These are phyloP conservation scores for Ceratocystiopsis sp. DNA, from an alignment of 2,329 filamentous ascomycete species.

Conservation along the genomic window DNA sequence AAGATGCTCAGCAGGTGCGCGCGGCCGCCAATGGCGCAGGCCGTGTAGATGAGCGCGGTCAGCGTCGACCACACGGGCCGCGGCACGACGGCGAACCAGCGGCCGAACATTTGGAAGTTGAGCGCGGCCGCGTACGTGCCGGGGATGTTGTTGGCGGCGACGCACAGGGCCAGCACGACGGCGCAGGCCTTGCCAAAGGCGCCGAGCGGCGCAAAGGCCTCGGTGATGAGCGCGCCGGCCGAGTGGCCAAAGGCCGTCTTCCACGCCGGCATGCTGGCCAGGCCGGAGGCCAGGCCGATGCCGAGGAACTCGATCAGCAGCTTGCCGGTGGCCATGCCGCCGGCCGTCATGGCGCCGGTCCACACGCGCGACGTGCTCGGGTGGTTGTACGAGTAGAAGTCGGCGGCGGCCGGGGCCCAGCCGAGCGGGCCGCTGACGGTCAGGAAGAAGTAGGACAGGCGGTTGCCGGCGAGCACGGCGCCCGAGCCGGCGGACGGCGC, in stretches of 20 bases:
- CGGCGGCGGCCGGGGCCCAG: slow-evolving; percentile 44
- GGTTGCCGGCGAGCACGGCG: slow-evolving; percentile 34
- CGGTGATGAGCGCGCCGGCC: slow-evolving; percentile 47
- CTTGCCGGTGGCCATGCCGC: slow-evolving; percentile 39
- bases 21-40: slow-evolving; percentile 46
- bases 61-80: slow-evolving; percentile 48
- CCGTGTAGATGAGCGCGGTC: slow-evolving; percentile 43
- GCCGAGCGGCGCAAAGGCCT: slow-evolving; percentile 40
- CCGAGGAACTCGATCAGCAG: slow-evolving; percentile 44
- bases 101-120: slow-evolving; percentile 50
- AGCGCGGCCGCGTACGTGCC: slow-evolving; percentile 48
- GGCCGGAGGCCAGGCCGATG: slow-evolving; percentile 43
- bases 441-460: slow-evolving; percentile 53
- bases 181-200: slow-evolving; percentile 50
- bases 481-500: slow-evolving; percentile 32
- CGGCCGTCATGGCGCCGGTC: slow-evolving; percentile 37
- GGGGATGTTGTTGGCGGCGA: slow-evolving; percentile 49
- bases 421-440: slow-evolving; percentile 48
- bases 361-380: slow-evolving; percentile 12
- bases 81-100: slow-evolving; percentile 38
- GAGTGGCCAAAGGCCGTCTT: slow-evolving; percentile 37
- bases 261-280: slow-evolving; percentile 34
- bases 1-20: slow-evolving; percentile 45
- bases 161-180: slow-evolving; percentile 44
- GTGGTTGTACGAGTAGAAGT: slow-evolving; percentile 43